These are phyloP conservation scores for Nigrograna mackinnonii DNA, from an alignment of 2,329 filamentous ascomycete species.

Conservation along the genomic window DNA sequence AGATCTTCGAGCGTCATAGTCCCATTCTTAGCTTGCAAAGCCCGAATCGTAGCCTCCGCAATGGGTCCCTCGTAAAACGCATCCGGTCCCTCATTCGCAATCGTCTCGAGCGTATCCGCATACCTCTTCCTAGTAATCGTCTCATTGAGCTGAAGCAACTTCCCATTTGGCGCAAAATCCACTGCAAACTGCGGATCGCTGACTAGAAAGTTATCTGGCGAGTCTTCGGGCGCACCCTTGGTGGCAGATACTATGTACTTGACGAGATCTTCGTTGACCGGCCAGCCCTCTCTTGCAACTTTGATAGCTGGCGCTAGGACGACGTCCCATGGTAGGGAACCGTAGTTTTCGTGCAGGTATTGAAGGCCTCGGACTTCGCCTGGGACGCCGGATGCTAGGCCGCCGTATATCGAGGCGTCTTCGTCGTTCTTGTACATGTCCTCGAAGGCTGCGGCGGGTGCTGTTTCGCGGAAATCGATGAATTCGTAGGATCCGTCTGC, in stretches of 20 bases:
- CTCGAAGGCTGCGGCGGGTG: conserved; percentile 77
- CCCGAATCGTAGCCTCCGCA: conserved; percentile 72
- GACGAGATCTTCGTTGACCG: conserved; percentile 72
- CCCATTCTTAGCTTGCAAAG: conserved; percentile 72
- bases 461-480: conserved; percentile 88
- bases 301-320: conserved; percentile 75
- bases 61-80: conserved; percentile 76
- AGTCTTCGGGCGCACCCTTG: conserved; percentile 29
- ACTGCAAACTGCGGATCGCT: conserved; percentile 79
- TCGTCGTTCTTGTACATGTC: conserved; percentile 83
- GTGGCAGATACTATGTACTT: conserved; percentile 67
- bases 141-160: conserved; percentile 71
- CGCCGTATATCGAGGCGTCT: conserved; percentile 69
- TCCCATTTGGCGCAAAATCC: conserved; percentile 87
- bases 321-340: conserved; percentile 57
- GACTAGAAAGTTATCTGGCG: conserved; percentile 66
- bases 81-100: conserved; percentile 73
- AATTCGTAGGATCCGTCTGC: conserved; percentile 78
- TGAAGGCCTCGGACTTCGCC: conserved; percentile 79
- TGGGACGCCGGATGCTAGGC: conserved; percentile 69
- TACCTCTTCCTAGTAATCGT: conserved; percentile 81
- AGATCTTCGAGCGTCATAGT: conserved; percentile 84
- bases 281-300: conserved; percentile 64
- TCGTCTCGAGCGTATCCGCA: conserved; percentile 75
- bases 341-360: conserved; percentile 74